Evolutionary conservation across 352 stramenopile species (phyloP).

Genomic region (Phytophthora fragariaefolia): DNA sequence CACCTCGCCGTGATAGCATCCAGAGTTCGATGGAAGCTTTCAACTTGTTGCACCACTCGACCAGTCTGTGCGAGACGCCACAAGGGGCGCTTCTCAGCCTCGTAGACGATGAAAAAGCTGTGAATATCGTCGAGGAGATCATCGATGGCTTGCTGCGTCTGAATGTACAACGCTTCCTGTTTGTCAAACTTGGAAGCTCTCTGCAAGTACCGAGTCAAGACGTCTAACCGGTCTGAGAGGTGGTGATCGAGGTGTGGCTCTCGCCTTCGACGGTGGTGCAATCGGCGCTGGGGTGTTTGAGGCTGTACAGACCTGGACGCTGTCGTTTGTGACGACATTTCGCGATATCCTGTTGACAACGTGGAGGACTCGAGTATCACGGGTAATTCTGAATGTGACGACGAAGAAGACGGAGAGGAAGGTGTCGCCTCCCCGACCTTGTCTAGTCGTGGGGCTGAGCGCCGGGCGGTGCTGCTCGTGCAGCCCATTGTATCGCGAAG

Average conservation of each 20-base stretch:
- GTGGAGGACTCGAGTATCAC: slow-evolving; percentile 35
- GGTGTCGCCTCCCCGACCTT: slow-evolving; percentile 31
- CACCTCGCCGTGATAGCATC: slow-evolving; percentile 41
- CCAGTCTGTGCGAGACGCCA: slow-evolving; percentile 42
- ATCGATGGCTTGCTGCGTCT: slow-evolving; percentile 33
- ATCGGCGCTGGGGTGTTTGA: slow-evolving; percentile 8
- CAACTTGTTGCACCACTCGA: slow-evolving; percentile 42
- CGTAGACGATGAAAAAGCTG: slow-evolving; percentile 39
- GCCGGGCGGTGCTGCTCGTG: slow-evolving; percentile 34
- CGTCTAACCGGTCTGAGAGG: slow-evolving; percentile 34
- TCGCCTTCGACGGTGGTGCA: slow-evolving; percentile 30
- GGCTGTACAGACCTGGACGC: slow-evolving; percentile 23
- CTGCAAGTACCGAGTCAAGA: slow-evolving; percentile 32
- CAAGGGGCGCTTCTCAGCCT: slow-evolving; percentile 32
- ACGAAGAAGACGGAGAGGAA: slow-evolving; percentile 27
- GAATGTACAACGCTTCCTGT: slow-evolving; percentile 13
- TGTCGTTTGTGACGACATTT: slow-evolving; percentile 18
- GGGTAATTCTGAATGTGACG: slow-evolving; percentile 30
- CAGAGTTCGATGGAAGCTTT: slow-evolving; percentile 39
- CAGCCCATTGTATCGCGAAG: slow-evolving; percentile 33
- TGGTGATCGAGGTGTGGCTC: slow-evolving; percentile 39
- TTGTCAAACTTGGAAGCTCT: slow-evolving; percentile 17
- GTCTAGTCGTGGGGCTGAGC: slow-evolving; percentile 23
- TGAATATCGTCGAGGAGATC: slow-evolving; percentile 36
- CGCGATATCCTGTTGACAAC: slow-evolving; percentile 13